These are phyloP conservation scores for Neurospora crassa DNA, from an alignment of 2,329 filamentous ascomycete genomes.

Conservation along the genomic window DNA sequence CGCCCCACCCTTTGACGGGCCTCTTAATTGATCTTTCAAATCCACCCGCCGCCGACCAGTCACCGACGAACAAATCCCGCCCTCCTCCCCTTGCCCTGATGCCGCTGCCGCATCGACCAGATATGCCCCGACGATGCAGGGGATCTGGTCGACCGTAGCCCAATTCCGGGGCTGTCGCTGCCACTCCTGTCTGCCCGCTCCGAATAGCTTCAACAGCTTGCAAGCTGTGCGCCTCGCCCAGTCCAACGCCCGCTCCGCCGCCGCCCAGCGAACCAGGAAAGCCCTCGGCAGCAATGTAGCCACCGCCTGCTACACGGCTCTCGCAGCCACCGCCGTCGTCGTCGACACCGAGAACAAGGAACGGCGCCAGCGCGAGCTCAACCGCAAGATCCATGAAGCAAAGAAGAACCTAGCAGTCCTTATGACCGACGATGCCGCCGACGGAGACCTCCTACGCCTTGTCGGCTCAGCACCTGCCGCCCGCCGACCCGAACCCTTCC, in stretches of 20 bases:
- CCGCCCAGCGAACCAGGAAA: constrained; percentile 35
- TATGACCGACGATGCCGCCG: constrained; percentile 22
- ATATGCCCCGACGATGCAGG: constrained; percentile 49
- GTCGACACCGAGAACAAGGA: constrained; percentile 53
- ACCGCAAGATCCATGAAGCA: constrained; percentile 47
- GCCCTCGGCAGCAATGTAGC: constrained; percentile 44
- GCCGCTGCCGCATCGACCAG: constrained; percentile 5
- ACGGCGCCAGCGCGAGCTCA: constrained; percentile 48
- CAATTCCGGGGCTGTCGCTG: constrained; percentile 56
- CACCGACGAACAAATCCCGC: not conserved
- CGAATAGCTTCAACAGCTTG: constrained; percentile 35
- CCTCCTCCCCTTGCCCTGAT: not conserved
- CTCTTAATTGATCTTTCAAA: not conserved
- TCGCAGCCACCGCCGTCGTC: constrained; percentile 55
- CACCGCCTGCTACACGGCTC: constrained; percentile 59
- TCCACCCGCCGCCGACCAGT: not conserved
- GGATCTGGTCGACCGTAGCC: constrained; percentile 57
- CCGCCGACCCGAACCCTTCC: constrained; percentile 4
- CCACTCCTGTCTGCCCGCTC: constrained; percentile 45
- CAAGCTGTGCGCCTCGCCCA: not conserved
- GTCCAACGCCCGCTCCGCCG: not conserved
- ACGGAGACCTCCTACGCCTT: constrained; percentile 12
- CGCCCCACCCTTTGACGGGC: not conserved
- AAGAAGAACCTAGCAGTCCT: constrained; percentile 35
- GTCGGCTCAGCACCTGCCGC: not conserved